These are phyloP conservation scores for Fagopyrum esculentum DNA, from an alignment of 148 eudicot species.

Conservation along the genomic window DNA sequence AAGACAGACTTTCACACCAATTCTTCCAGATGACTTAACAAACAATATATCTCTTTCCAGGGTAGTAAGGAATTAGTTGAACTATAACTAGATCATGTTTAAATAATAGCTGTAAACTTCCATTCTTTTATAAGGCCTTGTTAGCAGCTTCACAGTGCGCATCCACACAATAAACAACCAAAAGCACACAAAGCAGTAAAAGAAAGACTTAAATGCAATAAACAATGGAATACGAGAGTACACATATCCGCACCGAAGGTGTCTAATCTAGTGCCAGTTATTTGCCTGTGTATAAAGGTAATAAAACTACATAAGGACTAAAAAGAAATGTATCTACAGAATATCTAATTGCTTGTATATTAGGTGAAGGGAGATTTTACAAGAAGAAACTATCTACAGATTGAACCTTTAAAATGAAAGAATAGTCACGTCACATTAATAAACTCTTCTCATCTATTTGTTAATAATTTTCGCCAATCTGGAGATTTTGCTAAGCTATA, in stretches of 20 bases:
- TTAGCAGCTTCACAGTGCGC: not conserved
- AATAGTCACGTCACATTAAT: not conserved
- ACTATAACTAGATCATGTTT: not conserved
- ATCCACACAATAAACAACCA: not conserved
- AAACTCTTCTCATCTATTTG: not conserved
- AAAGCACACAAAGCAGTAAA: not conserved
- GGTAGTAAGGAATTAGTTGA: not conserved
- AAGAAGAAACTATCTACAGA: not conserved
- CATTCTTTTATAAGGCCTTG: not conserved
- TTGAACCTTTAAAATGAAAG: not conserved
- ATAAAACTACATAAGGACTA: not conserved
- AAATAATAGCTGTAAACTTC: not conserved
- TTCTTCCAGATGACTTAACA: not conserved
- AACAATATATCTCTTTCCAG: constrained; percentile 1
- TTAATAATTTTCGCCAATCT: not conserved
- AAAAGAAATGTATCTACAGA: not conserved
- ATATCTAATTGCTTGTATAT: constrained; percentile 1
- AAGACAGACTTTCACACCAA: not conserved
- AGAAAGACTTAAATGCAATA: not conserved
- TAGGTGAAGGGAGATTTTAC: not conserved
- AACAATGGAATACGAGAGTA: not conserved
- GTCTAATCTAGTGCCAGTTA: not conserved
- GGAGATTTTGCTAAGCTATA: not conserved
- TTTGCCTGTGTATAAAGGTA: not conserved
- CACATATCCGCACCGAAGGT: not conserved